These are phyloP conservation scores for Tephrocybe sp. DNA, from an alignment of 768 basidiomycete species.

Conservation along the genomic window DNA sequence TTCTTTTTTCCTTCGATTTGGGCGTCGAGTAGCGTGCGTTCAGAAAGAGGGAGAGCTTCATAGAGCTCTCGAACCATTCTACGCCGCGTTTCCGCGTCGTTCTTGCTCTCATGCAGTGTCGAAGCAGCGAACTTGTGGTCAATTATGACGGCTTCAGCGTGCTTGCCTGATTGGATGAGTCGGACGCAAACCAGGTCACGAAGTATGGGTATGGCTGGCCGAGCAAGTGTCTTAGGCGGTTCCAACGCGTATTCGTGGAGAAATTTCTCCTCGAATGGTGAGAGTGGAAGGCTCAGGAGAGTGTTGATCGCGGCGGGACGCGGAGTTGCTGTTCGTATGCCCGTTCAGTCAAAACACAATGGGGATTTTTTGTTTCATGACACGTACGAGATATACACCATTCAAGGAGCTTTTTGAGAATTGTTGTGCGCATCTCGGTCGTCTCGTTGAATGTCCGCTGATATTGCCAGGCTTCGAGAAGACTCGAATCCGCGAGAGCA, in stretches of 20 bases:
- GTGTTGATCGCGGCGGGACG: constrained; percentile 55
- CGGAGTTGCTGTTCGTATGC: constrained; percentile 61
- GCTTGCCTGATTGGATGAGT: constrained; percentile 68
- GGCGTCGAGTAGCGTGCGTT: constrained; percentile 59
- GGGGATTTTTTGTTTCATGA: no score
- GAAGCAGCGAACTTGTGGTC: constrained; percentile 58
- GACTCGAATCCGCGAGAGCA: constrained; percentile 61
- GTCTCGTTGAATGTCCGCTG: constrained; percentile 67
- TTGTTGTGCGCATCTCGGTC: constrained; percentile 47
- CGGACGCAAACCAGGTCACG: constrained; percentile 82
- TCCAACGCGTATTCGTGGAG: constrained; percentile 58
- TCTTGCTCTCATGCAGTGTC: constrained; percentile 36
- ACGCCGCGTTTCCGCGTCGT: constrained; percentile 52
- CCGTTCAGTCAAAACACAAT: no score
- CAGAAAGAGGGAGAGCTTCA: constrained; percentile 55
- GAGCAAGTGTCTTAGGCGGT: constrained; percentile 46
- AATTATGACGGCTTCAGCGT: constrained; percentile 70
- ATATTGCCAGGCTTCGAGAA: constrained; percentile 74
- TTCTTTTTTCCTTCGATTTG: constrained; percentile 42
- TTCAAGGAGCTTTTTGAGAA: constrained; percentile 58
- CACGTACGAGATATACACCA: constrained; percentile 72
- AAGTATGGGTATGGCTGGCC: constrained; percentile 51
- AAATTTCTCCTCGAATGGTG: constrained; percentile 57
- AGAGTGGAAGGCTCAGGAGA: constrained; percentile 64
- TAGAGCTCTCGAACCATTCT: constrained; percentile 72